Percentiles rank a stretch among this genome's conserved stretches.
These are phyloP conservation scores for Mycena leptocephala DNA, from an alignment of 768 basidiomycete species.

Conservation along the genomic window DNA sequence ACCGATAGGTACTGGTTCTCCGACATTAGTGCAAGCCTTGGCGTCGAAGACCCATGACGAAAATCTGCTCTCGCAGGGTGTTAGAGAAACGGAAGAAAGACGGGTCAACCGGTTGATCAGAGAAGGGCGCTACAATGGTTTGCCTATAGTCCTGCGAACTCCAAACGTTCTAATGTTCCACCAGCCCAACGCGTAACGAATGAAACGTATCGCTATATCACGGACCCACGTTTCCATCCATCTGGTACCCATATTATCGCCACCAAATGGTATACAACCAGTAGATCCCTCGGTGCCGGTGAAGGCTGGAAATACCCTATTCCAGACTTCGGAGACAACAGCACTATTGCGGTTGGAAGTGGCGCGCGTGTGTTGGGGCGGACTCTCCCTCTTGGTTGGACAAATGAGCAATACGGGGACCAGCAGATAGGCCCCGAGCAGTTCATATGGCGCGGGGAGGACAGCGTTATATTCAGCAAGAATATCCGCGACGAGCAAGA, in stretches of 20 bases:
- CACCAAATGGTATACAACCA: conserved; percentile 82
- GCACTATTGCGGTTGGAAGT: conserved; percentile 55
- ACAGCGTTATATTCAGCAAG: conserved; percentile 77
- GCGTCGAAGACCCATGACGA: conserved; percentile 59
- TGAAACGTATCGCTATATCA: conserved; percentile 81
- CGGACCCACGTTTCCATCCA: too few relatives aligned
- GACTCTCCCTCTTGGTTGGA: conserved; percentile 73
- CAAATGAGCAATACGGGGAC: conserved; percentile 69
- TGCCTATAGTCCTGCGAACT: conserved; percentile 34
- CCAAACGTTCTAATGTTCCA: not conserved
- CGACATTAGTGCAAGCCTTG: conserved; percentile 54
- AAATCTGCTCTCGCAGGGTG: conserved; percentile 62
- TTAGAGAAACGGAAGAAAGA: conserved; percentile 70
- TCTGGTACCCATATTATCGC: too few relatives aligned
- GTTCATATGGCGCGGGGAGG: too few relatives aligned
- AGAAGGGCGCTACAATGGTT: conserved; percentile 68
- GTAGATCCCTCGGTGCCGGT: conserved; percentile 77
- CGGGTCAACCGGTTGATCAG: too few relatives aligned
- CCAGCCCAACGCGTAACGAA: conserved; percentile 73
- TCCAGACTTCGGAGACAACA: conserved; percentile 56
- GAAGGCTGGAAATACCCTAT: conserved; percentile 82
- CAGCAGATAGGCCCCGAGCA: too few relatives aligned
- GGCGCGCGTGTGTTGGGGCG: conserved; percentile 70
- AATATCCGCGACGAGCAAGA: conserved; percentile 69
- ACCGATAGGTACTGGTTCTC: conserved; percentile 40